These are phyloP conservation scores for Trichothecium sympodiale DNA, from an alignment of 2,329 filamentous ascomycete genomes.

Conservation along the genomic window DNA sequence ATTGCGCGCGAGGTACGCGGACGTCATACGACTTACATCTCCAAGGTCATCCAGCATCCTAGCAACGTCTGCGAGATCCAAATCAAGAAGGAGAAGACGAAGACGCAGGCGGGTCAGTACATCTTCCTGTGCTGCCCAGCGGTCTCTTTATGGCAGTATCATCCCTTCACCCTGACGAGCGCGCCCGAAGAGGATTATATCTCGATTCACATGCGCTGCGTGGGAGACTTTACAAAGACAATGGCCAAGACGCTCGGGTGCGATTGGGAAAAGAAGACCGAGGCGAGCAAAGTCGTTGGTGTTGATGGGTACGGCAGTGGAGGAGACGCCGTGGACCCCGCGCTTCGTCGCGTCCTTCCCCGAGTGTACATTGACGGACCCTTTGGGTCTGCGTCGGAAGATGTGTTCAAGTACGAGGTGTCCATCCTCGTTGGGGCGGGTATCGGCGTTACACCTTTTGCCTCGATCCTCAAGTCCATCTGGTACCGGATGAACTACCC, in stretches of 20 bases:
- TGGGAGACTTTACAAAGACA: conserved; percentile 69
- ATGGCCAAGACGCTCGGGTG: conserved; percentile 65
- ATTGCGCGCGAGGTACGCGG: conserved; percentile 69
- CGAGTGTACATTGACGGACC: conserved; percentile 76
- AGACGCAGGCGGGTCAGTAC: conserved; percentile 72
- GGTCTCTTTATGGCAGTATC: conserved; percentile 80
- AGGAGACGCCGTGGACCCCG: conserved; percentile 44
- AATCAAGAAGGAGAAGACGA: conserved; percentile 82
- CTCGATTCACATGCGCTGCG: conserved; percentile 72
- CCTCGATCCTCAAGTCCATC: conserved; percentile 79
- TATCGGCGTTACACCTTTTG: conserved; percentile 80
- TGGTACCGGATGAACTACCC: conserved; percentile 91
- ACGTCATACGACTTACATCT: conserved; percentile 74
- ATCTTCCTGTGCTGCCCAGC: conserved; percentile 84
- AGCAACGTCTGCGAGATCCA: conserved; percentile 86
- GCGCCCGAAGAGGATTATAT: conserved; percentile 87
- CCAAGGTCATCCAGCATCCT: conserved; percentile 81
- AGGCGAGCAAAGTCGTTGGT: conserved; percentile 56
- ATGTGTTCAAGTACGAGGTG: conserved; percentile 82
- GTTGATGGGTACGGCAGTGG: conserved; percentile 46
- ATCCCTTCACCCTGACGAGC: conserved; percentile 77
- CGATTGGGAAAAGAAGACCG: conserved; percentile 46
- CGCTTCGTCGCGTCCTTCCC: conserved; percentile 62
- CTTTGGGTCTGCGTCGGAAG: conserved; percentile 76
- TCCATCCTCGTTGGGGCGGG: conserved; percentile 70